These are phyloP conservation scores for Aspergillus sclerotioniger DNA, from an alignment of 495 filamentous ascomycete species.

Conservation along the genomic window DNA sequence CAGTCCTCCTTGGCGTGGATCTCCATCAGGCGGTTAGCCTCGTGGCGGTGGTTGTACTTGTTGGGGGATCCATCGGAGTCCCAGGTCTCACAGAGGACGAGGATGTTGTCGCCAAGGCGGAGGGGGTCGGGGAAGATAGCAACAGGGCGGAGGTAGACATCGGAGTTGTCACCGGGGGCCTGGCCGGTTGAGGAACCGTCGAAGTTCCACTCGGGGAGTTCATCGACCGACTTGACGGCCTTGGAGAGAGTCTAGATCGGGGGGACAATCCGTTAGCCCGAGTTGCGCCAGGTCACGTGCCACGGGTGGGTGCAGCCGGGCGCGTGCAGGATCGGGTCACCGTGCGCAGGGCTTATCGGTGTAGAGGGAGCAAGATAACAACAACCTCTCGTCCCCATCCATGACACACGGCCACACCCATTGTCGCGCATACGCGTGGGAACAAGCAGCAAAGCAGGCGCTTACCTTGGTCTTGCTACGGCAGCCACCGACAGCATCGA, in stretches of 20 bases:
- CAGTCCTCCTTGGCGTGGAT: conserved; percentile 77
- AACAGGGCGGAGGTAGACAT: conserved; percentile 93
- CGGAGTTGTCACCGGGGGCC: conserved; percentile 93
- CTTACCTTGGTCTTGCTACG: conserved; percentile 93
- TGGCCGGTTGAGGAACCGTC: conserved; percentile 95
- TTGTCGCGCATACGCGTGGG: background rate
- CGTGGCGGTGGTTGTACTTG: conserved; percentile 97
- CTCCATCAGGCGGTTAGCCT: conserved; percentile 84
- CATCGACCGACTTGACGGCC: conserved; percentile 60
- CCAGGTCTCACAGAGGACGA: conserved; percentile 95
- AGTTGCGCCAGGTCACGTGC: conserved; percentile 30
- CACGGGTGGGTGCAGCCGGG: conserved; percentile 31
- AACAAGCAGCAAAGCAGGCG: conserved; percentile 9
- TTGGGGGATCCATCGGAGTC: conserved; percentile 94
- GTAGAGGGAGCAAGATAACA: conserved; percentile 9
- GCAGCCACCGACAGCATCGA: conserved; percentile 73
- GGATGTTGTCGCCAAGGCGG: conserved; percentile 80
- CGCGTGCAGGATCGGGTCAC: conserved; percentile 22
- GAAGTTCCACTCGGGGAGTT: conserved; percentile 99
- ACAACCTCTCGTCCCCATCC: background rate
- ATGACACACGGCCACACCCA: too few relatives aligned
- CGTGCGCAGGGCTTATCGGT: conserved; percentile 35
- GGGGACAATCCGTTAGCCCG: conserved; percentile 17
- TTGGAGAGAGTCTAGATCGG: conserved; percentile 70
- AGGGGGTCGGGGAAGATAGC: conserved; percentile 92